Conservation (phyloP, 495 filamentous ascomycete genomes). For the Aspergillus funiculosus region DNA sequence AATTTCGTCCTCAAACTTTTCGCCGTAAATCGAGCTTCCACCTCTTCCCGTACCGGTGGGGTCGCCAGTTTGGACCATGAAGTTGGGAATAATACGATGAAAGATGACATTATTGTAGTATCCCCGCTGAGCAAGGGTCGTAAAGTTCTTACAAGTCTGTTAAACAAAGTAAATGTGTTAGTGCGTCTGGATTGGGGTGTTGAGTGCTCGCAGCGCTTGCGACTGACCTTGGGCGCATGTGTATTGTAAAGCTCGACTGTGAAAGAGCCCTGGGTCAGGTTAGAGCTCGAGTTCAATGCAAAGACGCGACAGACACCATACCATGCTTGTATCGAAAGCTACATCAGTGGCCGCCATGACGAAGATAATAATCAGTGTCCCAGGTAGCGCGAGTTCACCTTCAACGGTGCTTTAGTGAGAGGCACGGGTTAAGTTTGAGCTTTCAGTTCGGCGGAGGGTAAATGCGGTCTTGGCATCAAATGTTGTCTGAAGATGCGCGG, state of each 20-base stretch:
- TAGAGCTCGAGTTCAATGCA: slow-evolving; percentile 12
- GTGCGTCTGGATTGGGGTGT: background rate
- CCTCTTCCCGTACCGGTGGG: slow-evolving; percentile 94
- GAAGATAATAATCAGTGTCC: slow-evolving; percentile 2
- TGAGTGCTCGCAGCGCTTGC: background rate
- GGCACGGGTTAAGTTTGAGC: slow-evolving; percentile 16
- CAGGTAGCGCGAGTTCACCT: background rate
- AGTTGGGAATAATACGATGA: slow-evolving; percentile 92
- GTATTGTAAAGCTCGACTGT: slow-evolving; percentile 81
- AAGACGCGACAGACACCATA: slow-evolving; percentile 24
- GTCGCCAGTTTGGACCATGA: slow-evolving; percentile 97
- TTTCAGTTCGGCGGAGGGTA: slow-evolving; percentile 13
- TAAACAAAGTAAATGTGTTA: slow-evolving; percentile 21
- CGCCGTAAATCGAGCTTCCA: slow-evolving; percentile 85
- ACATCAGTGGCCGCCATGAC: slow-evolving; percentile 73
- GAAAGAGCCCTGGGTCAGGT: slow-evolving; percentile 61
- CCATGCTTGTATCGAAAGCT: slow-evolving; percentile 76
- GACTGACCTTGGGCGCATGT: slow-evolving; percentile 63
- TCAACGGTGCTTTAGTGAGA: background rate
- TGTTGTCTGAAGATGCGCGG: slow-evolving; percentile 5
- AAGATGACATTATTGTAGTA: slow-evolving; percentile 85
- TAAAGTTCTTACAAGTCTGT: slow-evolving; percentile 84
- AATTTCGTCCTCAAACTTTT: slow-evolving; percentile 94
- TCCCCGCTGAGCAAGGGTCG: slow-evolving; percentile 65
- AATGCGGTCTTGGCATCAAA: slow-evolving; percentile 23